Evolutionary conservation across 805 yeast genomes (phyloP), one percentile per base, ranked within the genome.

Genomic region (Metschnikowia henanensis): DNA sequence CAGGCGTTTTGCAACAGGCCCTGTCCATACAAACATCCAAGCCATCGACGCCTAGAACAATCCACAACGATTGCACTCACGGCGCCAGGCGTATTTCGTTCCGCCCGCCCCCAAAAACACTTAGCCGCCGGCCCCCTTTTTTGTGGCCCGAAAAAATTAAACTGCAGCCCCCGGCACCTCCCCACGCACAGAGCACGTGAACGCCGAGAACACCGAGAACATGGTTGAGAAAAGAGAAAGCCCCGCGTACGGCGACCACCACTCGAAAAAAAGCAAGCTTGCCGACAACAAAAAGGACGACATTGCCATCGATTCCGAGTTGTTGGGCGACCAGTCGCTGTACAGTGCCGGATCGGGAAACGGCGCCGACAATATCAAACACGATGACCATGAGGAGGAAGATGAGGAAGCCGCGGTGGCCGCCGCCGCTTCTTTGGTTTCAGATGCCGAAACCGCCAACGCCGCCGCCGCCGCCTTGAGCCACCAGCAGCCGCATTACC

Each of bases 241-340:
- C 31, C 40, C 48, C 28, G 35, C 42, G n/a, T 52, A 52, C 47
- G 52, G 39, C 30, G 49, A 45, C 25, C 47, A 43, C 17, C 47
- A 42, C 23, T 17, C 44, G 39, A 52, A 52, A 35, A 52, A 51
- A 30, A 31, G 40, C 19, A 52, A 52, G 37, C 46, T 40, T 20
- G 53, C 43, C 41, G 50, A 45, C 19, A 33, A 25, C 18, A 53
- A 54, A 31, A 51, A 53, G 26, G 53, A 54, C 5, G 58, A 54
- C 38, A 52, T 62, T 33, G 72, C 70, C 41, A 72, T 70, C 41
- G 76, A 70, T 53, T 64, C 72, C 28, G 76, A 69, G 49, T 61
- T 72, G 48, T 63, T 72, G 50, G 70, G 67, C 33, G 75, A 71
- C 50, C 73, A 69, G 43, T 61, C 64, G 32, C 62, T 65, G 31